phyloP scores from a whole-genome alignment of 257 asterid genomes.

The Linaria vulgaris region DNA sequence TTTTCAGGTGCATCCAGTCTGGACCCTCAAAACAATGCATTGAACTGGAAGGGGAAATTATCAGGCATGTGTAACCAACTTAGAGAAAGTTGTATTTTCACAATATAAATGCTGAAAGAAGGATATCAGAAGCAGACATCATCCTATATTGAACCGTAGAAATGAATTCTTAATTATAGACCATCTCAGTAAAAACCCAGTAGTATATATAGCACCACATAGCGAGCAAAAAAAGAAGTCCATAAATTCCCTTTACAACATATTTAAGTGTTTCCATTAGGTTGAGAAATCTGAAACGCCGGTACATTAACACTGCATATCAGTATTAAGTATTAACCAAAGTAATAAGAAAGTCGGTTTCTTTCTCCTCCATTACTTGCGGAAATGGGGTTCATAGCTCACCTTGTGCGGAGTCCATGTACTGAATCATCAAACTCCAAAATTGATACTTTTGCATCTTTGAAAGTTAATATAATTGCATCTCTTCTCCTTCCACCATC shows the following conservation, averaged over 20 bases:
- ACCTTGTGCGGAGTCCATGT: conserved; percentile 89
- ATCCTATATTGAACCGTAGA: background rate
- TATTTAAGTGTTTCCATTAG: conserved; percentile 16
- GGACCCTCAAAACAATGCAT: conserved; percentile 99
- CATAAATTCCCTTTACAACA: conserved; percentile 13
- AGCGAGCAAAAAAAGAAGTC: conserved; percentile 11
- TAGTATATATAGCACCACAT: conserved; percentile 1
- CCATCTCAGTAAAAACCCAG: conserved; percentile 3
- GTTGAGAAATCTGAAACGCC: conserved; percentile 6
- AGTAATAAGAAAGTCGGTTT: no score
- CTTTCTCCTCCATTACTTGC: conserved; percentile 3
- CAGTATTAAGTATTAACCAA: background rate
- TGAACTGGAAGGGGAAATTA: conserved; percentile 58
- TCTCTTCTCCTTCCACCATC: conserved; percentile 82
- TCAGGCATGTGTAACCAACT: conserved; percentile 20
- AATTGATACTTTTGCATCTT: conserved; percentile 84
- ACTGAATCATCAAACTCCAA: conserved; percentile 91
- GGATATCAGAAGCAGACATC: conserved; percentile 7
- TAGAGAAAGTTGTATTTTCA: conserved; percentile 9
- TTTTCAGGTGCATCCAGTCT: conserved; percentile 82
- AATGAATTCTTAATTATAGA: background rate
- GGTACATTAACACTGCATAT: conserved; percentile 7
- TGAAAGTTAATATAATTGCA: conserved; percentile 73
- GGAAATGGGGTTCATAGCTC: conserved; percentile 20
- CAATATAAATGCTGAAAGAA: conserved; percentile 19